Conservation (phyloP, 2,329 filamentous ascomycete species). For the Fonsecaea erecta region DNA sequence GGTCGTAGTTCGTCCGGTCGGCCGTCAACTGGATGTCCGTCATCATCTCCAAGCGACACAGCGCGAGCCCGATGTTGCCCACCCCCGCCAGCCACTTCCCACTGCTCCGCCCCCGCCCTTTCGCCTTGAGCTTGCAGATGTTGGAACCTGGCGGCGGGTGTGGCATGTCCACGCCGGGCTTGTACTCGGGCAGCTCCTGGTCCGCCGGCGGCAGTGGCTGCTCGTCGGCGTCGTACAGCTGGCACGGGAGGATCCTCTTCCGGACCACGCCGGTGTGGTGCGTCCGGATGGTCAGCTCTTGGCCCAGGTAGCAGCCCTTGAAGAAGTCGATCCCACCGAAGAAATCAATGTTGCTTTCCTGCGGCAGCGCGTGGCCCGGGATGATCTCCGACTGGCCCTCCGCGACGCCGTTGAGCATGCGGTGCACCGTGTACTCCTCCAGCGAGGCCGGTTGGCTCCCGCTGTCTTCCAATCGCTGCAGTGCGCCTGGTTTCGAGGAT, state of each 20-base stretch:
- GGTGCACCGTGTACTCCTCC: conserved; percentile 71
- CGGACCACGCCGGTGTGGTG: conserved; percentile 92
- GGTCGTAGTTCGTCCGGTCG: conserved; percentile 64
- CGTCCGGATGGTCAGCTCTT: conserved; percentile 94
- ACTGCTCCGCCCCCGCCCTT: conserved; percentile 65
- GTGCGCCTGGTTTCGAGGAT: conserved; percentile 7
- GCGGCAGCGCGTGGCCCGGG: conserved; percentile 73
- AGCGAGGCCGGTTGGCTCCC: conserved; percentile 42
- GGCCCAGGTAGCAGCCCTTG: conserved; percentile 96
- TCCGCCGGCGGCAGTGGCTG: conserved; percentile 43
- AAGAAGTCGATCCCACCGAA: conserved; percentile 86
- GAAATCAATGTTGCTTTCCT: conserved; percentile 87
- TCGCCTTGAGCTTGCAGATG: conserved; percentile 57
- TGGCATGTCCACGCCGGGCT: conserved; percentile 36
- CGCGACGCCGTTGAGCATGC: conserved; percentile 79
- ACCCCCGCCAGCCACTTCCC: conserved; percentile 80
- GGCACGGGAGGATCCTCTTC: conserved; percentile 82
- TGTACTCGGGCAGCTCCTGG: conserved; percentile 53
- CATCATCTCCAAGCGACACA: conserved; percentile 91
- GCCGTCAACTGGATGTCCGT: conserved; percentile 75
- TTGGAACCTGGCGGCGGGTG: conserved; percentile 52
- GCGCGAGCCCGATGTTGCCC: conserved; percentile 82
- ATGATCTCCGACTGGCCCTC: conserved; percentile 84
- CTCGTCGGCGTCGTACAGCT: conserved; percentile 64
- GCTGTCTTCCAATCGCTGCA: conserved; percentile 33